Evolutionary conservation across 108 stramenopile species (phyloP).

Genomic region (Cyclotella distinguenda): DNA sequence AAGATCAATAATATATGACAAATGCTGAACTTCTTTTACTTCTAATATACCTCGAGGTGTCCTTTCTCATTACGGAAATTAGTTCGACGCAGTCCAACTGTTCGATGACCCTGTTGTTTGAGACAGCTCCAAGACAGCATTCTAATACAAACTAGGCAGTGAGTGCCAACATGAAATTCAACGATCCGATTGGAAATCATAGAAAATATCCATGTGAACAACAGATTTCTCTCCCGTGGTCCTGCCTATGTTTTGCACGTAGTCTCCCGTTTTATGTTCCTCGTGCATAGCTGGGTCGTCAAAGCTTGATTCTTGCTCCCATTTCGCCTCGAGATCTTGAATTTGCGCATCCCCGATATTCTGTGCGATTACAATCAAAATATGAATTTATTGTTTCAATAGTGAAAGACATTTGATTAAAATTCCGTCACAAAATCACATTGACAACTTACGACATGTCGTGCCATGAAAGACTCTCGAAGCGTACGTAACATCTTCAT

Average conservation of each 20-base stretch:
- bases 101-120: too few relatives aligned
- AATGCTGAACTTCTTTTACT: too few relatives aligned
- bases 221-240: background rate
- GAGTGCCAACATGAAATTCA: too few relatives aligned
- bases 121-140: too few relatives aligned
- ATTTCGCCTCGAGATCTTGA: conserved; percentile 35
- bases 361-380: conserved; percentile 13
- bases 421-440: background rate
- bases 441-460: conserved; percentile 15
- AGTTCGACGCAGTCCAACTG: too few relatives aligned
- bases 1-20: too few relatives aligned
- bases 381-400: background rate
- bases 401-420: background rate
- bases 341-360: conserved; percentile 36
- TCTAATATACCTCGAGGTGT: too few relatives aligned
- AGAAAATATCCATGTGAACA: conserved; percentile 44
- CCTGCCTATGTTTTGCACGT: background rate
- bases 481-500: conserved; percentile 6
- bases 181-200: too few relatives aligned
- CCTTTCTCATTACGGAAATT: too few relatives aligned
- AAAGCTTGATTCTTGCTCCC: conserved; percentile 24
- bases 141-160: too few relatives aligned
- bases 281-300: conserved; percentile 1
- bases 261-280: conserved; percentile 1
- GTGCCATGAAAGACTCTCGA: conserved; percentile 21